Conservation (phyloP, 164 flowering plant species). For the Nymphaea colorata region DNA sequence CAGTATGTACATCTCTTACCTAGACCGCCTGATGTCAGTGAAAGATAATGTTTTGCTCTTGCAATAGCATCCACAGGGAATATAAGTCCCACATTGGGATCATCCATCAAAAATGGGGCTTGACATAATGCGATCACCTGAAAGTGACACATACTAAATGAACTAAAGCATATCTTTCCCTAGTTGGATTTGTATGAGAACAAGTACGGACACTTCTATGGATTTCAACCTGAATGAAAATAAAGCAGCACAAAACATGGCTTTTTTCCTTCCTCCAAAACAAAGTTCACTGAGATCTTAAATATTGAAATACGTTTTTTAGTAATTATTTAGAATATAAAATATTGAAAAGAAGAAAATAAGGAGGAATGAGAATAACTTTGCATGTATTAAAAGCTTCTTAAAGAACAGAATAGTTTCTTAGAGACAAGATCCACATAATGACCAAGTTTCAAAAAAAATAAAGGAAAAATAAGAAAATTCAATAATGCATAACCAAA, state of each 20-base stretch:
- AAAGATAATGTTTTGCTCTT: slow-evolving; percentile 84
- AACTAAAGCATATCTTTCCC: neutral
- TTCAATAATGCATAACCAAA: neutral
- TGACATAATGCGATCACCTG: slow-evolving; percentile 98
- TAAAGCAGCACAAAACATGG: neutral
- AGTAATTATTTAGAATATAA: too few relatives aligned
- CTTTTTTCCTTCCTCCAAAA: neutral
- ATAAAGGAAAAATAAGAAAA: neutral
- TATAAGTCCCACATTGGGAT: slow-evolving; percentile 85
- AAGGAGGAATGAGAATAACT: too few relatives aligned
- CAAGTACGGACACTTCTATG: neutral
- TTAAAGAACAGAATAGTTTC: too few relatives aligned
- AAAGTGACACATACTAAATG: slow-evolving; percentile 6
- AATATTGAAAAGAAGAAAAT: too few relatives aligned
- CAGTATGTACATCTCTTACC: slow-evolving; percentile 27
- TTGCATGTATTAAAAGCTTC: too few relatives aligned
- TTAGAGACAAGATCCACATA: neutral
- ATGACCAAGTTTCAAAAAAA: slow-evolving; percentile 4
- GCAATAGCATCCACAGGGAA: slow-evolving; percentile 99
- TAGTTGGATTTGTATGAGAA: neutral
- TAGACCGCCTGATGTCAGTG: slow-evolving; percentile 83
- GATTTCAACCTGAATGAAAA: neutral
- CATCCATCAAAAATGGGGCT: slow-evolving; percentile 95
- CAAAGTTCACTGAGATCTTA: neutral
- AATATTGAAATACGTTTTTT: too few relatives aligned